Conservation (phyloP, 192 early-diverging fungal species). For the Coemansia sp. region DNA sequence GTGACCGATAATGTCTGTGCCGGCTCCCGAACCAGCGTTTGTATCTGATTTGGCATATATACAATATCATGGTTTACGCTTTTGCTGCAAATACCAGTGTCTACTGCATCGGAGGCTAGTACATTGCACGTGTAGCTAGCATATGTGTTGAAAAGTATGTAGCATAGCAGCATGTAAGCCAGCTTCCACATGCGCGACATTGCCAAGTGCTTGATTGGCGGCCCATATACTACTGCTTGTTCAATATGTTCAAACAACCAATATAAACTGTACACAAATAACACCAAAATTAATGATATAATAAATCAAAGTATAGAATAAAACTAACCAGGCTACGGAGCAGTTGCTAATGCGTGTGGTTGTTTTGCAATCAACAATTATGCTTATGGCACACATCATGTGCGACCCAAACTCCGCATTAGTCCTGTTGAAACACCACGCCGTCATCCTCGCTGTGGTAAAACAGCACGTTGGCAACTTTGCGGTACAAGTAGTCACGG, state of each 20-base stretch:
- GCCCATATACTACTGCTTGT: too few species aligned
- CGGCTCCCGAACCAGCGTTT: not conserved
- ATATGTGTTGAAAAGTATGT: not conserved
- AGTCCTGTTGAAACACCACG: slow-evolving; percentile 10
- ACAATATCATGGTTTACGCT: not conserved
- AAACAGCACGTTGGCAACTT: slow-evolving; percentile 50
- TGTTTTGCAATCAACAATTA: not conserved
- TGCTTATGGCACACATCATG: not conserved
- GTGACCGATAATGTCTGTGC: not conserved
- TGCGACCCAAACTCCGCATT: not conserved
- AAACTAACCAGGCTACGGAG: not conserved
- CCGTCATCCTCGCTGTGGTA: slow-evolving; percentile 37
- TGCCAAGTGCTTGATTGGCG: not conserved
- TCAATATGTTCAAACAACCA: too few species aligned
- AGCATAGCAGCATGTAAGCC: not conserved
- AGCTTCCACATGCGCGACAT: not conserved
- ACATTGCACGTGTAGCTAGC: not conserved
- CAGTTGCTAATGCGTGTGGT: not conserved
- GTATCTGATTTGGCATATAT: not conserved
- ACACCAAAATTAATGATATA: not conserved
- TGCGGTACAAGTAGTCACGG: slow-evolving; percentile 57
- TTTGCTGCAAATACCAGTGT: not conserved
- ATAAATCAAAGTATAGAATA: not conserved
- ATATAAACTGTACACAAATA: too few species aligned
- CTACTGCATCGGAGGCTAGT: not conserved